Evolutionary conservation across 306 rosid genomes (phyloP), one percentile per base, ranked within the genome.

Genomic region (Quercus agrifolia): DNA sequence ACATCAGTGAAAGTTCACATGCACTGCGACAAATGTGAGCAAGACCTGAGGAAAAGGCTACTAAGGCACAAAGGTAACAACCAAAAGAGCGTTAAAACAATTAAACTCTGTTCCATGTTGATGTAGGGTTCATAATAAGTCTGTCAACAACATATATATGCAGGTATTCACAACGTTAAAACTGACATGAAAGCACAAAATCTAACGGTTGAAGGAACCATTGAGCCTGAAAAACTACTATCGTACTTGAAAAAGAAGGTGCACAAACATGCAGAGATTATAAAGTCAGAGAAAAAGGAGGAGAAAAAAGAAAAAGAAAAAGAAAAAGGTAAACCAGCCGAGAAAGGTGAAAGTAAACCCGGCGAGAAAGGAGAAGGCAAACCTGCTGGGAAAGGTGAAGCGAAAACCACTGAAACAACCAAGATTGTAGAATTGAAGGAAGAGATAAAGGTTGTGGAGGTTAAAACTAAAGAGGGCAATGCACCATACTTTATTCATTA

Each of bases 1-100:
- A 87, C 82, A 71, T 17, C 75, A 23, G 89, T 71, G 86, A 94
- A 92, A 86, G 90, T 89, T 79, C 74, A 86, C 84, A 86, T 94
- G 93, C 99, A 94, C 72, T 94, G 97, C 75, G 75, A 80, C 72
- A 84, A 94, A 86, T 94, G 98, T 73, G 97, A 88, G 85, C 83
- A 86, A 75, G 98, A 94, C 83, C 86, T 94, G 69, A 81, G 78
- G 75, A 79, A 27, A 10, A 92, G 30, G 79, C 74, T 94, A 82
- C 35, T 94, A 21, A 85, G 44, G 87, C 90, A 87, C 83, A 92
- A 78, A 87, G 98, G 93, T 91, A 79, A 35, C 9, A 57, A 56
- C 11, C 54, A 49, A 49, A 11, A 18, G 6, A 38, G 23, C 46
- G n/a, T 4, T 31, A 2, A 70, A 25, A 54, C 10, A 3, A 25